These are phyloP conservation scores for Kalanchoe fedtschenkoi DNA, from an alignment of 164 flowering plant species.

Conservation along the genomic window DNA sequence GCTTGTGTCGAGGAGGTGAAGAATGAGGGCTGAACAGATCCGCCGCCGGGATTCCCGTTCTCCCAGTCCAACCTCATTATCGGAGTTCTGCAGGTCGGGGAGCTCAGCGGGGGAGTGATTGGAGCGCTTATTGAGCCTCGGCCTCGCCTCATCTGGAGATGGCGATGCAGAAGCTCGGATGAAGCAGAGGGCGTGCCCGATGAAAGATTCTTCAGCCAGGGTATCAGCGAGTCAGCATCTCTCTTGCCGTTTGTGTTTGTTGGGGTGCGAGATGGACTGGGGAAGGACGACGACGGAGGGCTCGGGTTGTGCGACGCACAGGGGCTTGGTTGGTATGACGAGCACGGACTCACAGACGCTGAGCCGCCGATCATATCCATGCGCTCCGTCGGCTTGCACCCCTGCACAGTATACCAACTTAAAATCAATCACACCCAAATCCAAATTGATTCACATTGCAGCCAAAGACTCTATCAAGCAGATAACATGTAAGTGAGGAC, in stretches of 20 bases:
- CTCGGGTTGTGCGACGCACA: constrained; percentile 56
- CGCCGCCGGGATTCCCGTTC: constrained; percentile 25
- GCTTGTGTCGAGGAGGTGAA: constrained; percentile 72
- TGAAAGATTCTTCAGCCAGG: constrained; percentile 91
- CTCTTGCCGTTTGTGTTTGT: constrained; percentile 26
- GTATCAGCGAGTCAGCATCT: constrained; percentile 79
- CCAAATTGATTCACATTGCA: neutral
- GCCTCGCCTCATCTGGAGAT: constrained; percentile 49
- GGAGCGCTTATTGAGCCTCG: constrained; percentile 93
- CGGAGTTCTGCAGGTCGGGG: constrained; percentile 72
- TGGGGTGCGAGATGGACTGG: constrained; percentile 29
- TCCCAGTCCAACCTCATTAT: constrained; percentile 58
- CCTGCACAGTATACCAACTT: constrained; percentile 24
- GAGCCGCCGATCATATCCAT: constrained; percentile 44
- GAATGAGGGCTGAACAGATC: constrained; percentile 40
- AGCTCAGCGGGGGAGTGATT: constrained; percentile 84
- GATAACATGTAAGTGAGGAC: too few species aligned
- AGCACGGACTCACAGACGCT: constrained; percentile 44
- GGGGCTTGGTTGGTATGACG: constrained; percentile 53
- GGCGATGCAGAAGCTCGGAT: constrained; percentile 50
- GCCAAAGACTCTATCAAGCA: too few species aligned
- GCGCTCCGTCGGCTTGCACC: constrained; percentile 46
- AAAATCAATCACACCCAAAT: neutral
- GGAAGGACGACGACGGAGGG: constrained; percentile 76
- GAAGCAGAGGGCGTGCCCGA: constrained; percentile 53